Conservation (phyloP, 78 protist species). For the Emiliania huxleyi region DNA sequence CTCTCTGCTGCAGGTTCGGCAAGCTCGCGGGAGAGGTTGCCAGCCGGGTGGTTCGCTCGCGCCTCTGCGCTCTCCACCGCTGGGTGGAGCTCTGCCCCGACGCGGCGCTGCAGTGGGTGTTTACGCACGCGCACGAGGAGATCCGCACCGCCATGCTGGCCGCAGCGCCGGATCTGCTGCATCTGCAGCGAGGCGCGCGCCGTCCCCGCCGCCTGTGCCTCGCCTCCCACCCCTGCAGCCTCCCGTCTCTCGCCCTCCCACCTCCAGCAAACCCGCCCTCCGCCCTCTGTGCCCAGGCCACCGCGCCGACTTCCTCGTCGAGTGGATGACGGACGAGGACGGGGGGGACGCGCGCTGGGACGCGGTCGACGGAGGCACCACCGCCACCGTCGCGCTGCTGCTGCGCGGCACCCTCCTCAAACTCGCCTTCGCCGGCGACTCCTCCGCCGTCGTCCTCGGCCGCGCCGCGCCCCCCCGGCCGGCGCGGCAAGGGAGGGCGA, state of each 20-base stretch:
- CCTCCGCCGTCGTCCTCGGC: background rate
- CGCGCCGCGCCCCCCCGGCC: background rate
- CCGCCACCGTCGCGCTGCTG: background rate
- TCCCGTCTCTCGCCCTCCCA: too few species aligned
- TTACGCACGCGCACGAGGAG: background rate
- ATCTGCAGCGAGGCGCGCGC: too few species aligned
- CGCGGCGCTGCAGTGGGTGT: background rate
- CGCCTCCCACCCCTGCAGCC: too few species aligned
- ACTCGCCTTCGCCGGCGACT: background rate
- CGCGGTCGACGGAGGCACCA: conserved; percentile 24
- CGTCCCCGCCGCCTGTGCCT: too few species aligned
- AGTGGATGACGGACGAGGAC: too few species aligned
- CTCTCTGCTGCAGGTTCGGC: too few species aligned
- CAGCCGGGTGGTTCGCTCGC: background rate
- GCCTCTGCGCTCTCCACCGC: background rate
- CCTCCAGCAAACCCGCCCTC: too few species aligned
- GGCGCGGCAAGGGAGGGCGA: background rate
- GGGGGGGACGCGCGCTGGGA: background rate
- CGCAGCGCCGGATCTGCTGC: background rate
- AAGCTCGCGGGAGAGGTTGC: background rate
- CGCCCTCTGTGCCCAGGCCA: too few species aligned
- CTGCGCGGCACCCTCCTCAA: background rate
- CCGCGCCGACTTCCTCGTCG: too few species aligned
- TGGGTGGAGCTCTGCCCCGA: background rate
- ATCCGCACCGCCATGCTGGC: background rate